phyloP scores from a whole-genome alignment of 768 basidiomycete species.

The Aureoboletus auriporus region DNA sequence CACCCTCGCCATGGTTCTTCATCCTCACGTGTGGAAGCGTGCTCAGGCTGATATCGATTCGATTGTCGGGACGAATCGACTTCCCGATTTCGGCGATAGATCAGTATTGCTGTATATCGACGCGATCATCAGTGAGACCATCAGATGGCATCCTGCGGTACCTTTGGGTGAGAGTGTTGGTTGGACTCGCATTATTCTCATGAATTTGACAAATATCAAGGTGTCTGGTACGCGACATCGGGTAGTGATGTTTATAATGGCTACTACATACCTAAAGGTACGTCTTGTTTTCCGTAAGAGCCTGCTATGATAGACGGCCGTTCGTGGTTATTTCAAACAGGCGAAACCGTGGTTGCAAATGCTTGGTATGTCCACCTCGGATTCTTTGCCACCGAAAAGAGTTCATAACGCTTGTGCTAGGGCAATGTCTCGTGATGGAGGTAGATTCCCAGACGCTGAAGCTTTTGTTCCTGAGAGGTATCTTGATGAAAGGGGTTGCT shows the following conservation, averaged over 20 bases:
- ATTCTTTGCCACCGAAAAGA: too few species aligned
- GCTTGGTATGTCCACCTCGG: constrained; percentile 2
- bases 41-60: constrained; percentile 24
- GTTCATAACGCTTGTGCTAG: not conserved
- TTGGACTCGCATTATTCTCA: not conserved
- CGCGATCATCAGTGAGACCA: constrained; percentile 1
- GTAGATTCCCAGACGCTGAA: constrained; percentile 7
- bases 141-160: constrained; percentile 1
- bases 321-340: not conserved
- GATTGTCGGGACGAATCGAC: constrained; percentile 15
- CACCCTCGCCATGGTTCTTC: constrained; percentile 1
- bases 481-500: constrained; percentile 5
- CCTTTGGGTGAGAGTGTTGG: not conserved
- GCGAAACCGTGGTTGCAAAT: constrained; percentile 10
- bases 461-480: constrained; percentile 8
- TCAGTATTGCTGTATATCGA: not conserved
- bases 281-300: not conserved
- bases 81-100: constrained; percentile 24
- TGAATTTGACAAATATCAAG: not conserved
- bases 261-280: constrained; percentile 29
- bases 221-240: constrained; percentile 6
- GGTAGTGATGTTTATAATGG: constrained; percentile 31
- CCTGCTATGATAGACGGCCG: not conserved
- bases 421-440: constrained; percentile 8
- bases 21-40: constrained; percentile 1